A percentile compares a stretch with the other conserved stretches of the same genome.
These are phyloP conservation scores for Malania oleifera DNA, from an alignment of 164 flowering plant species.

Conservation along the genomic window DNA sequence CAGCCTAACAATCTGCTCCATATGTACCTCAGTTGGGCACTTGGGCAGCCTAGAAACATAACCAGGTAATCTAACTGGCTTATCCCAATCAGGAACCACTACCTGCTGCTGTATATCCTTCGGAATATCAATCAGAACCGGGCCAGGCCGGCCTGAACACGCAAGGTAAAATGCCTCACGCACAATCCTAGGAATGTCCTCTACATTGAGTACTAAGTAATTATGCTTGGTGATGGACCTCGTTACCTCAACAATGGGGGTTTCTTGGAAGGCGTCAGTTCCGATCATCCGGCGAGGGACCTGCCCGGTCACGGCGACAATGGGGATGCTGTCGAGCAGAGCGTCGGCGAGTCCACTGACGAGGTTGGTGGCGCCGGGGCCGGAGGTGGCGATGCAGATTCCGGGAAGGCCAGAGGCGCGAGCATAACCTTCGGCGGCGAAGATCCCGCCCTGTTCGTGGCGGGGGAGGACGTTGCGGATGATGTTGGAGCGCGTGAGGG, in stretches of 20 bases:
- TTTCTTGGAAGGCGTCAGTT: no score
- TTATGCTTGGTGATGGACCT: neutral
- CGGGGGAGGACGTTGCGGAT: neutral
- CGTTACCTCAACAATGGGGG: neutral
- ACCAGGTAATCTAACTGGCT: neutral
- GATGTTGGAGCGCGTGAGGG: conserved; percentile 1
- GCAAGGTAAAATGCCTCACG: neutral
- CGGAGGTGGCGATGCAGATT: neutral
- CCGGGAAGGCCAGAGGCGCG: conserved; percentile 1
- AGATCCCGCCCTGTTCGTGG: neutral
- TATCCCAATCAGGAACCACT: neutral
- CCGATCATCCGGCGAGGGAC: no score
- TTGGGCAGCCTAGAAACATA: neutral
- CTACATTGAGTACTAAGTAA: neutral
- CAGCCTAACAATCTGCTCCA: conserved; percentile 1
- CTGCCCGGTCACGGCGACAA: no score
- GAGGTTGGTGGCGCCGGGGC: conserved; percentile 2
- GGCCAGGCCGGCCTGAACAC: neutral
- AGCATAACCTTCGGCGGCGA: neutral
- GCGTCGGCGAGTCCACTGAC: conserved; percentile 16
- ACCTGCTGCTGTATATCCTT: conserved; percentile 2
- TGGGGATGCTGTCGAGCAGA: conserved; percentile 9
- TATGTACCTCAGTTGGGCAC: neutral
- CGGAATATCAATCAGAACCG: neutral
- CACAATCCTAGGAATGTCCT: neutral